phyloP scores from a whole-genome alignment of 306 rosid genomes.

The Gillenia trifoliata region DNA sequence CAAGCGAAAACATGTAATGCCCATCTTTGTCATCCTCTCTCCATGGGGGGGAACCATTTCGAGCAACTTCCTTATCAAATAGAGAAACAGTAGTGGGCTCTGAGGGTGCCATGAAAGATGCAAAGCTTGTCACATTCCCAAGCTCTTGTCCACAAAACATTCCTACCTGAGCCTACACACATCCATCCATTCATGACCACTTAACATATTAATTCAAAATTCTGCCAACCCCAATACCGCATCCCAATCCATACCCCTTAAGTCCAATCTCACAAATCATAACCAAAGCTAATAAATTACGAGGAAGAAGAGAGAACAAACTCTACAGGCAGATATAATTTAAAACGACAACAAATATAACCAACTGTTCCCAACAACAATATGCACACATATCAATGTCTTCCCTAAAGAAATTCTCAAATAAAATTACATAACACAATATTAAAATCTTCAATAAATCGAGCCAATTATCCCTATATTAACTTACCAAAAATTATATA shows the following conservation, averaged over 20 bases:
- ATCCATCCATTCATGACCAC: conserved; percentile 85
- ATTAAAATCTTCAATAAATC: background rate
- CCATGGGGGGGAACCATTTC: conserved; percentile 94
- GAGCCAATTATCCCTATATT: background rate
- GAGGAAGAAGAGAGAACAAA: background rate
- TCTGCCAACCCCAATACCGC: conserved; percentile 17
- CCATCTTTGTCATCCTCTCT: conserved; percentile 99
- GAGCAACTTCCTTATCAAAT: conserved; percentile 73
- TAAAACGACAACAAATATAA: background rate
- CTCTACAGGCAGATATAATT: background rate
- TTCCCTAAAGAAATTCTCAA: background rate
- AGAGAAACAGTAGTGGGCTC: conserved; percentile 64
- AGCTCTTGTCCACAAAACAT: conserved; percentile 93
- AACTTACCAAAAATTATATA: background rate
- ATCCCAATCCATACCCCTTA: conserved; percentile 9
- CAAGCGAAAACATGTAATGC: conserved; percentile 95
- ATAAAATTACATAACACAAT: background rate
- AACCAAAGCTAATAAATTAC: background rate
- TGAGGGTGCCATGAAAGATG: conserved; percentile 65
- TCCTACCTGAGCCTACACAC: conserved; percentile 99
- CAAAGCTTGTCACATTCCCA: conserved; percentile 83
- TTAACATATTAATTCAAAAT: conserved; percentile 30
- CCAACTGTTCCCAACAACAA: background rate
- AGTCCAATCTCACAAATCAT: conserved; percentile 1
- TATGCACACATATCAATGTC: background rate